Base-by-base conservation (phyloP, 1,139 yeast species). In the Yamadazyma sp. region DNA sequence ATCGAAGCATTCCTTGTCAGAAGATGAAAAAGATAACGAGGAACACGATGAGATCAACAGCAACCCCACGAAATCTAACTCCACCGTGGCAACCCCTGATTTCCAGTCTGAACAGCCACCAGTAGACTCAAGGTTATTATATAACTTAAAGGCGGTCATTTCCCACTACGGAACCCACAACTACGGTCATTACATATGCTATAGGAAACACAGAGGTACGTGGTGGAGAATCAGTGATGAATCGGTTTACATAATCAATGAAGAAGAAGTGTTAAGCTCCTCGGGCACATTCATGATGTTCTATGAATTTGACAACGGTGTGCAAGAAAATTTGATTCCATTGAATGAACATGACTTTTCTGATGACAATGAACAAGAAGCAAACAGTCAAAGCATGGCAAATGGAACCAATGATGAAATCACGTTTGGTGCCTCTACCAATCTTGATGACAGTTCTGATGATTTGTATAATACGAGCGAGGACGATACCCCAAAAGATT, bases 151-250 rank as follows among this genome's bases (percentile, higher is more conserved):
- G 53, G 88, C 96, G 1, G 94, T 86, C 1, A 86, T 90, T 35
- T 82, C 90, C 1, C 97, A 90, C 59, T 89, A 82, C 56, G 97
- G 97, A 35, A 86, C 96, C 3, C 97, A 90, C 53, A 88, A 90
- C 55, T 90, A 88, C 58, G 97, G 97, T 14, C 97, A 90, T 59
- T 90, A 90, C 58, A 87, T 90, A 42, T 87, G 95, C 36, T 90
- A 77, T 63, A 78, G 97, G 52, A 82, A 80, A 51, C 74, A 70
- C 42, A 74, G 94, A 51, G 95, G 94, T 1, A 73, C 80, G 10
- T 90, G 97, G 97, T 89, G 96, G 96, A 77, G 96, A 58, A 82
- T 89, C 17, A 84, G 95, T 52, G 97, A 90, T 60, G 96, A 90
- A 54, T 80, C 82, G 2, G 95, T 89, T 3, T 80, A 86, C 46